Evolutionary conservation across 2,329 filamentous ascomycete genomes (phyloP).

Genomic region (Ophiostoma montium): DNA sequence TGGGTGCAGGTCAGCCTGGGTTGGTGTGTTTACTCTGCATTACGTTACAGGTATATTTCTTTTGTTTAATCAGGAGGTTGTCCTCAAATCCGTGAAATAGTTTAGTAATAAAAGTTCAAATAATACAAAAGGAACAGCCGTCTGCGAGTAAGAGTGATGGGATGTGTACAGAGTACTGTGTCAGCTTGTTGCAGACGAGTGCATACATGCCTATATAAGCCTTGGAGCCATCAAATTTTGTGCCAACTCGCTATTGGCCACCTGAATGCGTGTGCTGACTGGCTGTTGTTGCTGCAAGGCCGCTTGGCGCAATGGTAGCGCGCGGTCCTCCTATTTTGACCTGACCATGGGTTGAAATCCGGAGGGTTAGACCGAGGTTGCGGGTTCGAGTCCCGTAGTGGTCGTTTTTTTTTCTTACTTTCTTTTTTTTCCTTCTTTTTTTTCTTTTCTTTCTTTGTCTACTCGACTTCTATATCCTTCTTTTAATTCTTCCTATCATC

Average conservation of each 20-base stretch:
- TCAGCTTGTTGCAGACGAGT: too few relatives aligned
- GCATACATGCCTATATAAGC: conserved; percentile 11
- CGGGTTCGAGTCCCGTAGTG: conserved; percentile 17
- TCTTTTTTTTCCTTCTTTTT: neutral
- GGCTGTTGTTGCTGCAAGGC: conserved; percentile 6
- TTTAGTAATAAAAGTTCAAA: too few relatives aligned
- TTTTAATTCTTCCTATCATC: neutral
- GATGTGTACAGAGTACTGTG: too few relatives aligned
- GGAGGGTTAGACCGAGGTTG: conserved; percentile 15
- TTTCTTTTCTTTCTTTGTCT: neutral
- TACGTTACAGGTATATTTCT: neutral
- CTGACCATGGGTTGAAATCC: conserved; percentile 7
- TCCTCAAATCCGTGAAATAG: too few relatives aligned
- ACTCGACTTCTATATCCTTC: neutral
- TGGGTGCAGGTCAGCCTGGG: neutral
- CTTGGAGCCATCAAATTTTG: neutral
- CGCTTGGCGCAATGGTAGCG: conserved; percentile 17
- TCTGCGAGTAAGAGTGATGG: too few relatives aligned
- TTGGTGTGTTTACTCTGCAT: neutral
- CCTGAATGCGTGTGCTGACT: conserved; percentile 1
- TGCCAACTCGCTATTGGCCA: conserved; percentile 13
- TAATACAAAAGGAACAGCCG: too few relatives aligned
- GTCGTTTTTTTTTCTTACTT: conserved; percentile 10
- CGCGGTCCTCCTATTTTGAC: conserved; percentile 17
- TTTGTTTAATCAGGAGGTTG: too few relatives aligned